These are phyloP conservation scores for Ascochyta koolunga DNA, from an alignment of 2,329 filamentous ascomycete genomes.

Conservation along the genomic window DNA sequence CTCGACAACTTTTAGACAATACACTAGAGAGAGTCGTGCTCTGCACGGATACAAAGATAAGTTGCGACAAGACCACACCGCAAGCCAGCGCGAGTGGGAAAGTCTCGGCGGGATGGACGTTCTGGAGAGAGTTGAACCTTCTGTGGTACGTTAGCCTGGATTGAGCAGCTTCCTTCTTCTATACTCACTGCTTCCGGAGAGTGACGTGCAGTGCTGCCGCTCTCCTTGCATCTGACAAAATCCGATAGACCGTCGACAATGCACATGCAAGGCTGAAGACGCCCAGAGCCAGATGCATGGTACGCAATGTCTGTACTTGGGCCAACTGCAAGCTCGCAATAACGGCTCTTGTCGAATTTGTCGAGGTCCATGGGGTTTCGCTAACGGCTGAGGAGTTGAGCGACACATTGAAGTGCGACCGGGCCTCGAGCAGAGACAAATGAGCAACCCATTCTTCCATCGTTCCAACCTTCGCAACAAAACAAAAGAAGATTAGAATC, in stretches of 20 bases:
- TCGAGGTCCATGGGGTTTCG: conserved; percentile 38
- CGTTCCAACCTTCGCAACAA: conserved; percentile 37
- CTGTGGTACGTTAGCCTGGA: conserved; percentile 30
- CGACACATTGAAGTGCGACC: conserved; percentile 48
- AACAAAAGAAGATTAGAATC: conserved; percentile 39
- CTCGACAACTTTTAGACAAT: conserved; percentile 44
- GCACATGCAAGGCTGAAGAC: conserved; percentile 47
- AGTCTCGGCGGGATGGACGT: conserved; percentile 49
- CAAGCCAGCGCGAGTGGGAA: conserved; percentile 50
- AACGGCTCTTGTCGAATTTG: conserved; percentile 38
- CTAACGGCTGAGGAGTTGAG: conserved; percentile 40
- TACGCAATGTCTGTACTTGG: conserved; percentile 47
- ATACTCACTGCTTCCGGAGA: conserved; percentile 41
- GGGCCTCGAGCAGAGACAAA: conserved; percentile 40
- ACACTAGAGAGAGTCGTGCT: conserved; percentile 46
- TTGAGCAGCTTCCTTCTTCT: not conserved
- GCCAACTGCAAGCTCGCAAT: conserved; percentile 45
- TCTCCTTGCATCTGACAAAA: conserved; percentile 47
- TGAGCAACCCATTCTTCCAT: conserved; percentile 47
- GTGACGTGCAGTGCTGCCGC: conserved; percentile 40
- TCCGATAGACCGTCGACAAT: conserved; percentile 44
- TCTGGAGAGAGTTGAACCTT: conserved; percentile 44
- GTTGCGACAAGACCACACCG: conserved; percentile 46
- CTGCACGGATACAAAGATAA: conserved; percentile 49
- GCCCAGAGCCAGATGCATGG: conserved; percentile 49